Conservation (phyloP, 495 filamentous ascomycete species). For the Peziza echinospora region DNA sequence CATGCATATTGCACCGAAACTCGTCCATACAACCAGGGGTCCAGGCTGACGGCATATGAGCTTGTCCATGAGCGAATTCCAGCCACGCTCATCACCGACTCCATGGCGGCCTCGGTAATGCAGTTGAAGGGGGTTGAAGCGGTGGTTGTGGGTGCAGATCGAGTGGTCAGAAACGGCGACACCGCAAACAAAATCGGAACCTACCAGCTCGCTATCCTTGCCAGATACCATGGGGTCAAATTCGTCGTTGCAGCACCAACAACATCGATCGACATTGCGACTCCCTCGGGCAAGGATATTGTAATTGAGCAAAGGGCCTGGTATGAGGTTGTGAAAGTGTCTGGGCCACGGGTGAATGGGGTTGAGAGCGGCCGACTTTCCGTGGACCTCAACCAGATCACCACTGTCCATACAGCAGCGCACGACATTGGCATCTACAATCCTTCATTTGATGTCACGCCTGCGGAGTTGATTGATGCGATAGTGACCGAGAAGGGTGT, state of each 20-base stretch:
- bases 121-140: conserved; percentile 44
- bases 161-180: conserved; percentile 89
- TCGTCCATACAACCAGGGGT: conserved; percentile 92
- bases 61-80: conserved; percentile 82
- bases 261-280: conserved; percentile 77
- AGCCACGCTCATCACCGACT: conserved; percentile 85
- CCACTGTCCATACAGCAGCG: conserved; percentile 59
- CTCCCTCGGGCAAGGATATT: conserved; percentile 51
- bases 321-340: conserved; percentile 60
- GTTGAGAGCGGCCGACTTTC: conserved; percentile 4
- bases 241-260: conserved; percentile 89
- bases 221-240: conserved; percentile 67
- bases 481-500: conserved; percentile 86
- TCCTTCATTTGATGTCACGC: conserved; percentile 89
- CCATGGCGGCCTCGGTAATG: conserved; percentile 79
- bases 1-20: conserved; percentile 94
- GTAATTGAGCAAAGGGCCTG: conserved; percentile 67
- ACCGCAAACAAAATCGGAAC: conserved; percentile 98
- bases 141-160: conserved; percentile 83
- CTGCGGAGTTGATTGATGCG: conserved; percentile 65
- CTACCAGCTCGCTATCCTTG: conserved; percentile 72
- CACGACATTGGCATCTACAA: conserved; percentile 76
- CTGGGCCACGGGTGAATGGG: conserved; percentile 39
- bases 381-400: conserved; percentile 32
- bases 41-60: conserved; percentile 85